These are phyloP conservation scores for Bryoerythrophyllum caledonicum DNA, from an alignment of 225 moss, liverwort and hornwort genomes.

Conservation along the genomic window DNA sequence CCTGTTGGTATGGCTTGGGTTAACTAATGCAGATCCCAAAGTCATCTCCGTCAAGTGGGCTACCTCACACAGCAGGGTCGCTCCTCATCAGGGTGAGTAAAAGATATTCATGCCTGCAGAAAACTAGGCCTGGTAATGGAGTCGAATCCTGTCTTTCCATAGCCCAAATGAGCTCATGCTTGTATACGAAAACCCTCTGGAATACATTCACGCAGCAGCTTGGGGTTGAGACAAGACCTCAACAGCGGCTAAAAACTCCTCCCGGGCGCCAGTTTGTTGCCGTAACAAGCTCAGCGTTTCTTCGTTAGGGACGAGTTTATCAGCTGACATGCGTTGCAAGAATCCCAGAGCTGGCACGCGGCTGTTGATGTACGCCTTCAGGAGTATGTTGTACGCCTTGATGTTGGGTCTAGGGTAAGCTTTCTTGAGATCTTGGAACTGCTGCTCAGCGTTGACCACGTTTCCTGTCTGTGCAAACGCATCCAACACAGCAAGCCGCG, in stretches of 20 bases:
- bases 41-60: conserved; percentile 17
- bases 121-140: conserved; percentile 19
- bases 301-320: conserved; percentile 48
- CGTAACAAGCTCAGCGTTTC: conserved; percentile 51
- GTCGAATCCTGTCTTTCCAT: conserved; percentile 10
- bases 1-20: conserved; percentile 16
- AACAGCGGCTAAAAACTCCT: conserved; percentile 28
- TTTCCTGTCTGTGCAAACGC: conserved; percentile 60
- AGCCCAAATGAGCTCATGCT: conserved; percentile 22
- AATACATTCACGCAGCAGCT: conserved; percentile 27
- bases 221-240: conserved; percentile 33
- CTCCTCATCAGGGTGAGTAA: conserved; percentile 19
- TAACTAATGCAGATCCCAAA: conserved; percentile 25
- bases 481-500: conserved; percentile 50
- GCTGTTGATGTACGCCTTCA: conserved; percentile 67
- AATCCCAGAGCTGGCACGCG: conserved; percentile 65
- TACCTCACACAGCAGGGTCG: conserved; percentile 19
- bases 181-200: conserved; percentile 7
- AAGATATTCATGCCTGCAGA: conserved; percentile 10
- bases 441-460: conserved; percentile 57
- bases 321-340: conserved; percentile 57
- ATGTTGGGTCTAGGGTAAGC: conserved; percentile 38
- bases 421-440: conserved; percentile 49
- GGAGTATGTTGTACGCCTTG: conserved; percentile 49
- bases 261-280: conserved; percentile 46